Conservation (phyloP, 306 rosid genomes). For the Boehmeria nivea region DNA sequence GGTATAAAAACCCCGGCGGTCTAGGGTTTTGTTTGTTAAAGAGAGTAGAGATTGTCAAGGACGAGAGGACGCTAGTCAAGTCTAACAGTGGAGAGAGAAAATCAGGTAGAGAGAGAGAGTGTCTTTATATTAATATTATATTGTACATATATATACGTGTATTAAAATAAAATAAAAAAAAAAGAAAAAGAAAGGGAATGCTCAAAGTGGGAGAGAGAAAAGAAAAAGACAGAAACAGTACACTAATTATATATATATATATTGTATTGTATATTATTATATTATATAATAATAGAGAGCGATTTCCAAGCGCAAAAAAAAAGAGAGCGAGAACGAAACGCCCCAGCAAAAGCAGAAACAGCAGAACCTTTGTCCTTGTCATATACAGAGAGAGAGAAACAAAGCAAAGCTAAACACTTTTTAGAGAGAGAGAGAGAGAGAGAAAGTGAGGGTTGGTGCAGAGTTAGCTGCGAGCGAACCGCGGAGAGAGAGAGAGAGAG, state of each 20-base stretch:
- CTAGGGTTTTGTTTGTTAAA: constrained; percentile 2
- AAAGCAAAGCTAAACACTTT: constrained; percentile 9
- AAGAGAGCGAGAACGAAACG: no score
- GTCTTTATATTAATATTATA: no score
- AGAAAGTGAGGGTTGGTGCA: constrained; percentile 28
- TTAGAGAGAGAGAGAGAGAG: constrained; percentile 19
- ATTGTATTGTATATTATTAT: no score
- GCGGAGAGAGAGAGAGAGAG: constrained; percentile 6
- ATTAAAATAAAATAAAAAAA: not conserved
- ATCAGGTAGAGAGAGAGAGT: constrained; percentile 13
- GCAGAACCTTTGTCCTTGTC: constrained; percentile 34
- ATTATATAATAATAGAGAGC: no score
- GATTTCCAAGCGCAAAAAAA: no score
- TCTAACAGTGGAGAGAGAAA: constrained; percentile 12
- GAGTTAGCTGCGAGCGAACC: constrained; percentile 11
- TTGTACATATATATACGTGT: not conserved
- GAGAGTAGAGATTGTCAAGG: no score
- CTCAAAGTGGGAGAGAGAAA: constrained; percentile 2
- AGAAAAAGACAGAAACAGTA: not conserved
- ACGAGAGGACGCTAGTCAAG: constrained; percentile 7
- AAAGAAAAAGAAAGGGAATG: constrained; percentile 1
- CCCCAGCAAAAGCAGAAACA: constrained; percentile 13
- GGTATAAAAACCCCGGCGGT: not conserved
- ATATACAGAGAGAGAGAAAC: constrained; percentile 19
- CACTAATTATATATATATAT: not conserved